A percentile compares a stretch with the other conserved stretches of the same genome.
Conservation (phyloP, 805 yeast species). For the Candida stauntonica region DNA sequence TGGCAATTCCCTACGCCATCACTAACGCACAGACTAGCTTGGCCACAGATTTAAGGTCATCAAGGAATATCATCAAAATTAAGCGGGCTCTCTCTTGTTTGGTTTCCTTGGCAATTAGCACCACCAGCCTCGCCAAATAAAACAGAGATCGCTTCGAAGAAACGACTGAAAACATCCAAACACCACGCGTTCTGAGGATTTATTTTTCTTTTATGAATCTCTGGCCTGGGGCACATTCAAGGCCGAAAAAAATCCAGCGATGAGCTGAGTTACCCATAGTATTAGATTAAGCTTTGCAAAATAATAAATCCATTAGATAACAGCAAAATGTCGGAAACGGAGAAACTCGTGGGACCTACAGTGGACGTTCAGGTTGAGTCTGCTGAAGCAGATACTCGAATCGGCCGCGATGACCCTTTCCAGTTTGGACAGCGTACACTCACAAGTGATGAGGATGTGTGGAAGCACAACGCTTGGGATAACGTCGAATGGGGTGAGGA, state of each 20-base stretch:
- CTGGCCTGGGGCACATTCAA: background rate
- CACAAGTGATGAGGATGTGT: conserved; percentile 71
- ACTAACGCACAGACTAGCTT: no score
- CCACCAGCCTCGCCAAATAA: no score
- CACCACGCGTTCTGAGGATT: background rate
- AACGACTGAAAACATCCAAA: background rate
- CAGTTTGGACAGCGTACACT: conserved; percentile 85
- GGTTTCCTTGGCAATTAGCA: no score
- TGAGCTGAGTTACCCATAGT: background rate
- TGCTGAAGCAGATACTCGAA: conserved; percentile 39
- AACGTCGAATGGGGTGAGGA: conserved; percentile 97
- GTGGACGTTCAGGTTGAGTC: no score
- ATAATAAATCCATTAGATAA: background rate
- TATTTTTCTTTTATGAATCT: background rate
- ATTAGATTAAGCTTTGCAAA: background rate
- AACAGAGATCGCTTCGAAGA: no score
- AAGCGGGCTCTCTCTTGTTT: no score
- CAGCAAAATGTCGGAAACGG: background rate
- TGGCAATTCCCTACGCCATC: no score
- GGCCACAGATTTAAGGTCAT: no score
- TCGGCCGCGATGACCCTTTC: conserved; percentile 86
- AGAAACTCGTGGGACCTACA: background rate
- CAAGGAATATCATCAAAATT: no score
- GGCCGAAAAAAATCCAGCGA: background rate
- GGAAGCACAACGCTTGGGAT: conserved; percentile 91